A percentile compares a stretch with the other conserved stretches of the same genome.
phyloP scores from a whole-genome alignment of 2,329 filamentous ascomycete species.

The Aspergillus hortae region DNA sequence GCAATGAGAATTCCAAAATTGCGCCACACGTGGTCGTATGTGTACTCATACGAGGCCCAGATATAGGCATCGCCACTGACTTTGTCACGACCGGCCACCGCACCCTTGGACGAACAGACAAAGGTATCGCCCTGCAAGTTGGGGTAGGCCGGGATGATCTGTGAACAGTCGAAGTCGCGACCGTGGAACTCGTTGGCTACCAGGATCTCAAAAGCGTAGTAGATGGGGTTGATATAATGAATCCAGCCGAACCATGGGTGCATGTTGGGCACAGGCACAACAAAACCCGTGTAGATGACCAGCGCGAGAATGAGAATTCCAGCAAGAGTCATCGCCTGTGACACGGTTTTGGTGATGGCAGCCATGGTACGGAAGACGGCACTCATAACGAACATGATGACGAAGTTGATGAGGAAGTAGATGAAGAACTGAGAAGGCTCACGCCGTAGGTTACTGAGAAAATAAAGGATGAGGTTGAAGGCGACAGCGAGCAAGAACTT shows the following conservation, averaged over 20 bases:
- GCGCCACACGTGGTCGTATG: slow-evolving; percentile 58
- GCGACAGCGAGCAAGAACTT: slow-evolving; percentile 68
- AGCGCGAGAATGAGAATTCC: slow-evolving; percentile 44
- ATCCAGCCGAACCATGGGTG: slow-evolving; percentile 78
- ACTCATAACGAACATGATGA: slow-evolving; percentile 71
- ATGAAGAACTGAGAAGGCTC: slow-evolving; percentile 78
- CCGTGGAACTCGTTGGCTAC: slow-evolving; percentile 78
- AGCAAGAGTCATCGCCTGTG: slow-evolving; percentile 54
- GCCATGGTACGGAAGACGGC: slow-evolving; percentile 80
- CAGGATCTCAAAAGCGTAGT: slow-evolving; percentile 75
- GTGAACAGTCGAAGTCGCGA: slow-evolving; percentile 54
- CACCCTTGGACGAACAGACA: slow-evolving; percentile 58
- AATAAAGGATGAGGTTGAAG: slow-evolving; percentile 80
- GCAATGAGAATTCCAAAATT: slow-evolving; percentile 68
- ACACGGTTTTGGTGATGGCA: slow-evolving; percentile 65
- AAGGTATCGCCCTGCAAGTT: slow-evolving; percentile 36
- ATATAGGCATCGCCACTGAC: slow-evolving; percentile 62
- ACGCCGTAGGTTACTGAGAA: slow-evolving; percentile 75
- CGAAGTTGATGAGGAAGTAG: slow-evolving; percentile 73
- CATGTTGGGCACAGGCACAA: slow-evolving; percentile 56
- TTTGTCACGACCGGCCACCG: slow-evolving; percentile 48
- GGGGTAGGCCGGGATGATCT: slow-evolving; percentile 46
- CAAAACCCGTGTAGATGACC: slow-evolving; percentile 49
- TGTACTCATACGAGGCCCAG: slow-evolving; percentile 53
- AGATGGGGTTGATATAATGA: slow-evolving; percentile 73